Percentiles rank a stretch among this genome's conserved stretches.
These are phyloP conservation scores for Diaporthe aspalathi DNA, from an alignment of 2,329 filamentous ascomycete genomes.

Conservation along the genomic window DNA sequence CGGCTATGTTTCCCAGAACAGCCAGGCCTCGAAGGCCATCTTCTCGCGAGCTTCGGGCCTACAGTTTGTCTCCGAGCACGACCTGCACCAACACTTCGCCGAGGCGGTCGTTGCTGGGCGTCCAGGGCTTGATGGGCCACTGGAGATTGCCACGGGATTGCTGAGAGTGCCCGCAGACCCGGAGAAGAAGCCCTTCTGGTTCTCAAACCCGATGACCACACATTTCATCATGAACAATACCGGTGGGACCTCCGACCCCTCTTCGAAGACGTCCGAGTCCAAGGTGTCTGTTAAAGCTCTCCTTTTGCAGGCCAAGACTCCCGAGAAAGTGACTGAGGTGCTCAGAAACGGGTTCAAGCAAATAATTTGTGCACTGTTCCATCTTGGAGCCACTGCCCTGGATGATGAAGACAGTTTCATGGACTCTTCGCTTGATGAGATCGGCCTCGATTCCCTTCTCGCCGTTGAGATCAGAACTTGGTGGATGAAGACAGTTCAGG, in stretches of 20 bases:
- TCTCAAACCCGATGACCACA: background rate
- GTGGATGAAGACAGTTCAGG: background rate
- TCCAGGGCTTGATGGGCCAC: background rate
- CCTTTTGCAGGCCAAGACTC: background rate
- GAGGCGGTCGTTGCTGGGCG: conserved; percentile 50
- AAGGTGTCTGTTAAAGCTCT: conserved; percentile 6
- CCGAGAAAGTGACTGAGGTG: background rate
- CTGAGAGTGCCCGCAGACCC: background rate
- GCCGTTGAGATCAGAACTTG: conserved; percentile 3
- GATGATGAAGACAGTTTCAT: background rate
- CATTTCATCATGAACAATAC: conserved; percentile 6
- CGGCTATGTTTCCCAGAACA: conserved; percentile 51
- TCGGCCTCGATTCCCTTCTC: background rate
- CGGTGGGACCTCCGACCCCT: background rate
- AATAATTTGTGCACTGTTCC: background rate
- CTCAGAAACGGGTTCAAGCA: background rate
- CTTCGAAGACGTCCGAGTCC: background rate
- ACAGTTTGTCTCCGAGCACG: conserved; percentile 46
- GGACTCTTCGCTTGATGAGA: background rate
- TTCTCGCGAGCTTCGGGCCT: background rate
- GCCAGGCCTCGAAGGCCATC: background rate
- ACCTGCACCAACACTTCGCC: conserved; percentile 55
- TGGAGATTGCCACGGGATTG: background rate
- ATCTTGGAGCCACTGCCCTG: background rate
- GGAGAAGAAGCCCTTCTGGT: conserved; percentile 17